Percentiles rank a stretch among this genome's conserved stretches.
Conservation (phyloP, 2,329 filamentous ascomycete genomes). For the Colletotrichum camelliae region DNA sequence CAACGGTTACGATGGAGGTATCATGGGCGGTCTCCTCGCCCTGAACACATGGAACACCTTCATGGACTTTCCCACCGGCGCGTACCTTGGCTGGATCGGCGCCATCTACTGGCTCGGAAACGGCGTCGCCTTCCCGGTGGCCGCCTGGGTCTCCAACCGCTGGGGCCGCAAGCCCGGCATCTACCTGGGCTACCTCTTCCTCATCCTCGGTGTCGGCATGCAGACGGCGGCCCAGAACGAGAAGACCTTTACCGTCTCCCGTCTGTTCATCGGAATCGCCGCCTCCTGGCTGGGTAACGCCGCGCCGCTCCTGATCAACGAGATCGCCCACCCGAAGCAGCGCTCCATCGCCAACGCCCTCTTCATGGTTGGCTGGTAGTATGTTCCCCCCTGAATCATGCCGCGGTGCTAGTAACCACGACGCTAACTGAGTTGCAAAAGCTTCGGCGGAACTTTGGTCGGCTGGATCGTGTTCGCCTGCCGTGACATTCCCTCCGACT, state of each 20-base stretch:
- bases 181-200: constrained; percentile 5
- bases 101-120: constrained; percentile 43
- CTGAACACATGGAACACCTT: constrained; percentile 45
- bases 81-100: constrained; percentile 42
- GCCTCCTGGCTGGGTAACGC: constrained; percentile 29
- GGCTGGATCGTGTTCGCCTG: constrained; percentile 30
- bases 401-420: background rate
- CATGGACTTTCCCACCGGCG: constrained; percentile 40
- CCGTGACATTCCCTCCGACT: background rate
- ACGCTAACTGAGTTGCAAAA: accelerated
- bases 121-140: constrained; percentile 33
- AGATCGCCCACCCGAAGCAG: constrained; percentile 37
- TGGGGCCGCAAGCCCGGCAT: constrained; percentile 18
- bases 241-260: constrained; percentile 35
- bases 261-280: constrained; percentile 39
- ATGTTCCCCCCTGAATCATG: constrained; percentile 17
- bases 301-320: constrained; percentile 38
- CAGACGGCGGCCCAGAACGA: constrained; percentile 28
- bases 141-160: constrained; percentile 37
- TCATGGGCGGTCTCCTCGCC: constrained; percentile 52
- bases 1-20: constrained; percentile 40
- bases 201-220: constrained; percentile 24
- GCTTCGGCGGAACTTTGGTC: constrained; percentile 40
- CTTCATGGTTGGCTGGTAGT: constrained; percentile 1
- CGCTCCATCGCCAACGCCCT: constrained; percentile 14